phyloP scores from a whole-genome alignment of 208 protist genomes.

The Leishmania amazonensis region DNA sequence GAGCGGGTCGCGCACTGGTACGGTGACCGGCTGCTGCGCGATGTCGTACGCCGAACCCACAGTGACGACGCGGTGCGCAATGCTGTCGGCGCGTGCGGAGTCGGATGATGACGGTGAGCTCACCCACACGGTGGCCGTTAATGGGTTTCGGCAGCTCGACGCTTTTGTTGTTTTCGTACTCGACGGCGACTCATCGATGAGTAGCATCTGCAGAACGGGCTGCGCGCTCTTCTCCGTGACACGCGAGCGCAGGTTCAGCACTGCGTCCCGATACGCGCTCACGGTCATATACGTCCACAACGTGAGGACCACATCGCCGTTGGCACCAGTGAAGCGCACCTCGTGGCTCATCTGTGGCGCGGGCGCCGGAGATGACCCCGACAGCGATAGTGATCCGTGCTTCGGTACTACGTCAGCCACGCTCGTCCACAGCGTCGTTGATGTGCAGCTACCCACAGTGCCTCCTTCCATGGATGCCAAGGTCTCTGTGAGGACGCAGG shows the following conservation, averaged over 20 bases:
- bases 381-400: neutral
- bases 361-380: neutral
- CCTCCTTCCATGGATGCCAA: neutral
- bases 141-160: neutral
- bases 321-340: slow-evolving; percentile 24
- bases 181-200: slow-evolving; percentile 12
- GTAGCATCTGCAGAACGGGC: slow-evolving; percentile 32
- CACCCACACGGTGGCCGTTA: slow-evolving; percentile 21
- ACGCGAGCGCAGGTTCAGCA: slow-evolving; percentile 49
- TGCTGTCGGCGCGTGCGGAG: neutral
- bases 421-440: slow-evolving; percentile 32
- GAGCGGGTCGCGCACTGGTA: slow-evolving; percentile 17
- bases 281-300: slow-evolving; percentile 40
- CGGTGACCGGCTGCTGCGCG: slow-evolving; percentile 21
- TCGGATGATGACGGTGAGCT: slow-evolving; percentile 11
- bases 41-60: slow-evolving; percentile 7
- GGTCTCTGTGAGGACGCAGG: slow-evolving; percentile 24
- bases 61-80: slow-evolving; percentile 20
- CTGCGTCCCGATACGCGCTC: slow-evolving; percentile 48
- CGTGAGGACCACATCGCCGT: slow-evolving; percentile 35
- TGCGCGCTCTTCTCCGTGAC: slow-evolving; percentile 5
- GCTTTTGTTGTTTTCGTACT: neutral
- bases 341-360: slow-evolving; percentile 9
- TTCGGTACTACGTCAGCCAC: slow-evolving; percentile 3
- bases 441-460: neutral